Evolutionary conservation across 257 asterid species (phyloP).

Genomic region (Nicotiana obtusifolia): DNA sequence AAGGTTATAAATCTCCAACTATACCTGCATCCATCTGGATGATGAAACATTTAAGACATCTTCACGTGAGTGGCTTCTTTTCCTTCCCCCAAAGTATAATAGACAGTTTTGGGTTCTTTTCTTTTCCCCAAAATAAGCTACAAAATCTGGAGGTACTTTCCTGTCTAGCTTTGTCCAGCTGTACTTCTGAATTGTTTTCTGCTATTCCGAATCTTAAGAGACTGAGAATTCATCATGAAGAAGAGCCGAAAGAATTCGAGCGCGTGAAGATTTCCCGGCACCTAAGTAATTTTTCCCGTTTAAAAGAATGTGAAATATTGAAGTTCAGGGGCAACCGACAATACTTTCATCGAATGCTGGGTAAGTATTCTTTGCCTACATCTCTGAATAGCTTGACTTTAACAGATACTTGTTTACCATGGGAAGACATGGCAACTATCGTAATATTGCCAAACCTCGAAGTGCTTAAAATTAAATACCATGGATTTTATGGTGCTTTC

Average conservation of each 20-base stretch:
- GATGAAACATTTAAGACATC: neutral
- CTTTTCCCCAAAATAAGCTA: neutral
- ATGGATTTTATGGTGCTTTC: neutral
- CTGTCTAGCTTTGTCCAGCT: too few relatives aligned
- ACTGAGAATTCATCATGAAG: too few relatives aligned
- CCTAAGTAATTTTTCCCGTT: too few relatives aligned
- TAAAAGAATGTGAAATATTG: neutral
- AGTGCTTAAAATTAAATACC: neutral
- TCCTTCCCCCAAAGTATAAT: neutral
- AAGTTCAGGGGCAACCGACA: neutral
- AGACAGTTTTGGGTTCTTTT: too few relatives aligned
- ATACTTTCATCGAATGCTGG: accelerated
- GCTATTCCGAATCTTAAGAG: too few relatives aligned
- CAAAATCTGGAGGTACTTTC: neutral
- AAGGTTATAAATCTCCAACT: neutral
- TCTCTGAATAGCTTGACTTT: neutral
- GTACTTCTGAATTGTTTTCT: too few relatives aligned
- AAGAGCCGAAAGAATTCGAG: too few relatives aligned
- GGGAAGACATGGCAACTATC: neutral
- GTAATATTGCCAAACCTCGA: neutral
- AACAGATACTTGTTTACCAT: neutral
- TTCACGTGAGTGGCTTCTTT: neutral
- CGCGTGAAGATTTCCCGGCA: too few relatives aligned
- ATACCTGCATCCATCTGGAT: neutral
- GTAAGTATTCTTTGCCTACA: neutral